Conservation (phyloP, 1,284 basidiomycete genomes). For the Malassezia vespertilionis region DNA sequence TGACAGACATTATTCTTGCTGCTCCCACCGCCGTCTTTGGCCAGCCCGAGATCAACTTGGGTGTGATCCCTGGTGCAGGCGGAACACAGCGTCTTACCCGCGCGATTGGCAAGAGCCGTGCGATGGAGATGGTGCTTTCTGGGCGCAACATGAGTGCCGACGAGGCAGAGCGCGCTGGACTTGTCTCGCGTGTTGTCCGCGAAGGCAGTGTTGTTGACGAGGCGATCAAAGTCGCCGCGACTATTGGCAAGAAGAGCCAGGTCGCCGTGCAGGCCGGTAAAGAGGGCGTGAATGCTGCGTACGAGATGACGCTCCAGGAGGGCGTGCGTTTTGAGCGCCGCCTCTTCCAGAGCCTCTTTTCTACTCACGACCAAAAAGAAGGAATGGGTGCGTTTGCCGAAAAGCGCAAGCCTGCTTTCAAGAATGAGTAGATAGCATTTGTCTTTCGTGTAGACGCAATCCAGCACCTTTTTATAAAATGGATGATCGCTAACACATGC, state of each 20-base stretch:
- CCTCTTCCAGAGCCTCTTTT: conserved; percentile 84
- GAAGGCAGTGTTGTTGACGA: conserved; percentile 67
- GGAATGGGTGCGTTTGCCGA: conserved; percentile 96
- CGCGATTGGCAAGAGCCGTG: conserved; percentile 79
- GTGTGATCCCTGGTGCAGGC: conserved; percentile 82
- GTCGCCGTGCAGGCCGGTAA: conserved; percentile 82
- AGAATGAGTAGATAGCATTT: conserved; percentile 25
- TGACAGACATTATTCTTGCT: conserved; percentile 85
- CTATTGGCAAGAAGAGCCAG: conserved; percentile 72
- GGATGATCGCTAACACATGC: background rate
- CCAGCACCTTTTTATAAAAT: too few species aligned
- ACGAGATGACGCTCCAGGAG: conserved; percentile 68
- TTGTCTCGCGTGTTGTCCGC: conserved; percentile 67
- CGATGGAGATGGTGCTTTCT: conserved; percentile 91
- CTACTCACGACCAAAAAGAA: conserved; percentile 94
- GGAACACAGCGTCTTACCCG: conserved; percentile 73
- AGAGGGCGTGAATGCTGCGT: conserved; percentile 82
- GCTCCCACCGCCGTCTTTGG: conserved; percentile 84
- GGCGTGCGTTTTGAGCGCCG: conserved; percentile 79
- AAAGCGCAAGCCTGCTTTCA: conserved; percentile 60
- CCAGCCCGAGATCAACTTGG: conserved; percentile 94
- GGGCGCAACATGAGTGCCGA: conserved; percentile 61
- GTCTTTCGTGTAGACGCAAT: too few species aligned
- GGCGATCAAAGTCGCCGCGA: conserved; percentile 69
- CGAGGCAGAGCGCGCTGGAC: conserved; percentile 74